Percentiles rank a stretch among this genome's conserved stretches.
Evolutionary conservation across 495 filamentous ascomycete species (phyloP).

Genomic region (Melanomma pulvis-pyrius): DNA sequence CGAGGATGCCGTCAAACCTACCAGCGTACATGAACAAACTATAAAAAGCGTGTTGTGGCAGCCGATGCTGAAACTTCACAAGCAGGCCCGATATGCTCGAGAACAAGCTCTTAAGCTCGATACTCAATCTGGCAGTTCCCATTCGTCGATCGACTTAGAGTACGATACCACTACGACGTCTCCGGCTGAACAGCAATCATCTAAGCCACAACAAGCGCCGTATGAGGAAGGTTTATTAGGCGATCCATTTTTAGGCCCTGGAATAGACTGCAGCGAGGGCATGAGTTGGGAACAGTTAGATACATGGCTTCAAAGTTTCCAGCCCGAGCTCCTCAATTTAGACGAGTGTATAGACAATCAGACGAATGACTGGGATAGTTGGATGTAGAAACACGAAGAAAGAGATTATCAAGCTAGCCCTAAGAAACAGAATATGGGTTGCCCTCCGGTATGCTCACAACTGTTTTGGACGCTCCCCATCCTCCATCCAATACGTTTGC

Average conservation of each 20-base stretch:
- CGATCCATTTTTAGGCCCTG: conserved; percentile 13
- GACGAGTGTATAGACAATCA: background rate
- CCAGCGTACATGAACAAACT: background rate
- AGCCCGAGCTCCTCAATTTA: background rate
- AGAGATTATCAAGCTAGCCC: background rate
- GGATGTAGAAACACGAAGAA: too few relatives aligned
- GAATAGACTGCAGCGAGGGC: background rate
- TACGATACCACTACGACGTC: background rate
- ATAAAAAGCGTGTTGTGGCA: conserved; percentile 13
- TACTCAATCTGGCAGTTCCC: too few relatives aligned
- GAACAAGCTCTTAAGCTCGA: conserved; percentile 8
- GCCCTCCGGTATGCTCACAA: background rate
- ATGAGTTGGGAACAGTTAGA: conserved; percentile 31
- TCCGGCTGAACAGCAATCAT: background rate
- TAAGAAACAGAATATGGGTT: background rate
- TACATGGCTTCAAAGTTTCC: conserved; percentile 16
- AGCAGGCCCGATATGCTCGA: conserved; percentile 9
- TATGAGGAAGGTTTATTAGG: background rate
- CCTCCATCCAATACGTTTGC: background rate
- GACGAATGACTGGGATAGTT: too few relatives aligned
- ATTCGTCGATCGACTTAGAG: background rate
- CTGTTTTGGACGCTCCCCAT: background rate
- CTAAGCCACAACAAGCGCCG: background rate
- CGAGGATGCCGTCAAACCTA: background rate
- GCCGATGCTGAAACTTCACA: conserved; percentile 6